Conservation (phyloP, 345 rosid species). For the Bretschneidera sinensis region DNA sequence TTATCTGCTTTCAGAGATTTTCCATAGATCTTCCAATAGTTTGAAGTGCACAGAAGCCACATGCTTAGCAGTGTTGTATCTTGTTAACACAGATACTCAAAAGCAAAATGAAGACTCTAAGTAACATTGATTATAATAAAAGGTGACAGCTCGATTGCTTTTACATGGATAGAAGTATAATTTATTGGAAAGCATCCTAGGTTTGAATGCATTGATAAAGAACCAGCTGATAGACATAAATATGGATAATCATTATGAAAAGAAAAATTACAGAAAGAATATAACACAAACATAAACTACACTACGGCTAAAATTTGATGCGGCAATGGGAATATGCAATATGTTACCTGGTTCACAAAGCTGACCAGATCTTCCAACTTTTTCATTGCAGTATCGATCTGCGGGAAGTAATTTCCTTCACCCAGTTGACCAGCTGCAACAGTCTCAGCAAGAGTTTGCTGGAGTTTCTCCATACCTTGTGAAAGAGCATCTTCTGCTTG, state of each 20-base stretch:
- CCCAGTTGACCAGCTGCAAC: slow-evolving; percentile 61
- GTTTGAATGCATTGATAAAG: neutral
- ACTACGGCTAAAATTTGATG: neutral
- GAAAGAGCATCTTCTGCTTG: slow-evolving; percentile 97
- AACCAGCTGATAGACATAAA: neutral
- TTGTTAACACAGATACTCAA: no score
- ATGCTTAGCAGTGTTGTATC: no score
- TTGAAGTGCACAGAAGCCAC: no score
- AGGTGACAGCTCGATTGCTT: neutral
- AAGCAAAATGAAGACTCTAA: no score
- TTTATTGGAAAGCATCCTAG: neutral
- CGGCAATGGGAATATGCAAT: slow-evolving; percentile 8
- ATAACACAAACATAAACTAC: neutral
- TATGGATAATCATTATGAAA: neutral
- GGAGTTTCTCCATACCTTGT: slow-evolving; percentile 92
- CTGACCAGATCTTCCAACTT: slow-evolving; percentile 70
- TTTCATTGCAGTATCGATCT: slow-evolving; percentile 58
- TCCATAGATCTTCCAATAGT: no score
- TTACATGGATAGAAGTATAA: neutral
- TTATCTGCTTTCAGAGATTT: no score
- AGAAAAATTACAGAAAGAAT: neutral
- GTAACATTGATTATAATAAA: no score
- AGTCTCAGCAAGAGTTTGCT: slow-evolving; percentile 56
- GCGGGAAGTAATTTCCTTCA: slow-evolving; percentile 52
- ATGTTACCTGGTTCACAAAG: slow-evolving; percentile 71